Evolutionary conservation across 2,329 filamentous ascomycete genomes (phyloP).

Genomic region (Lecanoromycetidae sp.): DNA sequence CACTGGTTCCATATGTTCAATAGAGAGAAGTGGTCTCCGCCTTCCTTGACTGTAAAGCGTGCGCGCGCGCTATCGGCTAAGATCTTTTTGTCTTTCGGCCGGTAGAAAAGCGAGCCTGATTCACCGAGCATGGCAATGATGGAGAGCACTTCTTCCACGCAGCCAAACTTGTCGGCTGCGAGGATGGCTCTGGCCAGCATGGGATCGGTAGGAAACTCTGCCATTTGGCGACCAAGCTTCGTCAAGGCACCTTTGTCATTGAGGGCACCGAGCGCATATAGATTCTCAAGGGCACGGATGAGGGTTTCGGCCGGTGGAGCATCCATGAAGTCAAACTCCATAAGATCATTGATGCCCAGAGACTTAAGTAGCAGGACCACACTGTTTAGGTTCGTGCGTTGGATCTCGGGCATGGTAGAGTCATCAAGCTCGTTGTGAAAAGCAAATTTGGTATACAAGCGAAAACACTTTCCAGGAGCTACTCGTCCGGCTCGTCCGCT

Average conservation of each 20-base stretch:
- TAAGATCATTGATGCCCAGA: conserved; percentile 78
- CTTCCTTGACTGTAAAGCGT: conserved; percentile 79
- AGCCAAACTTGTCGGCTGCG: conserved; percentile 79
- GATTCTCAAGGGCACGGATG: conserved; percentile 75
- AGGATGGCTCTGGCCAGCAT: conserved; percentile 85
- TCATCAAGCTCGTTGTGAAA: conserved; percentile 94
- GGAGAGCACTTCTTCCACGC: conserved; percentile 81
- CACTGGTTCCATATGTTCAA: conserved; percentile 94
- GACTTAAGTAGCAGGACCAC: conserved; percentile 80
- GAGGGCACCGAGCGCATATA: conserved; percentile 81
- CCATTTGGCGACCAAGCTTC: conserved; percentile 84
- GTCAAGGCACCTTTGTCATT: conserved; percentile 84
- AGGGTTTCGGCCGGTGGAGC: conserved; percentile 80
- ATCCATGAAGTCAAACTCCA: conserved; percentile 95
- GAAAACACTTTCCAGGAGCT: conserved; percentile 82
- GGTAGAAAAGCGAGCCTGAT: conserved; percentile 78
- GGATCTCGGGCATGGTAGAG: conserved; percentile 83
- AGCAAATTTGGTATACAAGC: conserved; percentile 84
- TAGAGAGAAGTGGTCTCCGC: conserved; percentile 77
- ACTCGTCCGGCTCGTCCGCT: conserved; percentile 88
- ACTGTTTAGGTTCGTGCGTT: conserved; percentile 73
- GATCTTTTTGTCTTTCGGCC: conserved; percentile 93
- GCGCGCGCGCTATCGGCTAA: conserved; percentile 84
- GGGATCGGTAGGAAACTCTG: conserved; percentile 84
- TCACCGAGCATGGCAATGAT: conserved; percentile 93